Evolutionary conservation across 805 yeast genomes (phyloP).

Genomic region (Kluyveromyces aestuarii): DNA sequence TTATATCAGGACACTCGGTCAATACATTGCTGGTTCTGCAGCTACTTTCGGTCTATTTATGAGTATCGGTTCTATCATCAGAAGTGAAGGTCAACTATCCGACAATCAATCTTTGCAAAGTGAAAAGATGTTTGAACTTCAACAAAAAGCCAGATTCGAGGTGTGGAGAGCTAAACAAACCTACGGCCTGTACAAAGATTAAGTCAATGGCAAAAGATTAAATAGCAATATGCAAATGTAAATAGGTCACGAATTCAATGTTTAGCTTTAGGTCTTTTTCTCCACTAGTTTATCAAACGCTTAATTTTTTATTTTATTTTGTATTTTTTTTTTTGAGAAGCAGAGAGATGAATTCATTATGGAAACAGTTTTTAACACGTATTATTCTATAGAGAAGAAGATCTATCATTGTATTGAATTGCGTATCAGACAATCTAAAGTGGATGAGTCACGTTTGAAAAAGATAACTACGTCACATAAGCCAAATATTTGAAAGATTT

Average conservation of each 20-base stretch:
- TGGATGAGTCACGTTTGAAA: too few species aligned
- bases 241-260: background rate
- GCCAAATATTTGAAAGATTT: too few species aligned
- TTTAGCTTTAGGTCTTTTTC: background rate
- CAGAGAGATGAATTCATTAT: too few species aligned
- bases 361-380: too few species aligned
- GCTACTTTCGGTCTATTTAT: constrained; percentile 94
- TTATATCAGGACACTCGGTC: constrained; percentile 91
- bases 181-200: constrained; percentile 8
- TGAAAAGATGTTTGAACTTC: constrained; percentile 10
- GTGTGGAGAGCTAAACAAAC: constrained; percentile 18
- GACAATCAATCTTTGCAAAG: background rate
- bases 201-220: background rate
- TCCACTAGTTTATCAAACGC: background rate
- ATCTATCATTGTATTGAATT: too few species aligned
- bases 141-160: constrained; percentile 26
- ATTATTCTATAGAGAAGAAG: too few species aligned
- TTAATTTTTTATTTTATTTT: too few species aligned
- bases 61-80: constrained; percentile 90
- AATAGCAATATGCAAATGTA: background rate
- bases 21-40: constrained; percentile 92
- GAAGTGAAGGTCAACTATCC: constrained; percentile 47
- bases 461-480: too few species aligned
- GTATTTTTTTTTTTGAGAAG: background rate
- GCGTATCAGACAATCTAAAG: too few species aligned